These are phyloP conservation scores for Fusarium palustre DNA, from an alignment of 2,329 filamentous ascomycete species.

Conservation along the genomic window DNA sequence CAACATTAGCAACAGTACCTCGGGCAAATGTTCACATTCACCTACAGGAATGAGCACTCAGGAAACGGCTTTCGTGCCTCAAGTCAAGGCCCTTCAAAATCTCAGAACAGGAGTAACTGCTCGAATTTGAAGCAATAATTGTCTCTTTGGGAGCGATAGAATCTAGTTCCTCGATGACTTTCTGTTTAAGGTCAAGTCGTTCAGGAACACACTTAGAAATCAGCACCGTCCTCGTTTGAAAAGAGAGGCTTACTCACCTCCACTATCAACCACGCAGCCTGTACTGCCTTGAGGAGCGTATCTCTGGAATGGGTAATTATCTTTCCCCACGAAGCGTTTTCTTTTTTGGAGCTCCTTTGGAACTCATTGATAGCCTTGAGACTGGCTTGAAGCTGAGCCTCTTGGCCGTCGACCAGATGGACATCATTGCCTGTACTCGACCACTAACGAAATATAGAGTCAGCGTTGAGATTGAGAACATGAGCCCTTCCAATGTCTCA, in stretches of 20 bases:
- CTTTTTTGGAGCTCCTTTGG: slow-evolving; percentile 15
- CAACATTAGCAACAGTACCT: neutral
- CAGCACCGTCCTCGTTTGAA: neutral
- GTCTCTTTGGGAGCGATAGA: slow-evolving; percentile 50
- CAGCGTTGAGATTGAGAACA: neutral
- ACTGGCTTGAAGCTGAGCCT: slow-evolving; percentile 45
- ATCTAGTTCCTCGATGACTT: slow-evolving; percentile 56
- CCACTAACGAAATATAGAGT: slow-evolving; percentile 38
- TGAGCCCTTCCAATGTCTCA: neutral
- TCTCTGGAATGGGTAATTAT: slow-evolving; percentile 40
- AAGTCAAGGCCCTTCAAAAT: slow-evolving; percentile 55
- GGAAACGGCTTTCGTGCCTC: slow-evolving; percentile 50
- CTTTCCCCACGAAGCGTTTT: slow-evolving; percentile 30
- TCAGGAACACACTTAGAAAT: slow-evolving; percentile 58
- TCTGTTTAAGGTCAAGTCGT: slow-evolving; percentile 55
- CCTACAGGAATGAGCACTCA: slow-evolving; percentile 60
- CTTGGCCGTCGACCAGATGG: slow-evolving; percentile 46
- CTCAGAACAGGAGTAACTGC: slow-evolving; percentile 58
- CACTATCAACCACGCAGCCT: slow-evolving; percentile 45
- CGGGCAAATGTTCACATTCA: neutral
- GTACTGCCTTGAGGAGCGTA: slow-evolving; percentile 34
- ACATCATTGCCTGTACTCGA: slow-evolving; percentile 49
- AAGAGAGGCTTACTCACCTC: slow-evolving; percentile 33
- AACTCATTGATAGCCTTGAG: slow-evolving; percentile 45
- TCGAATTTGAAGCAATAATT: slow-evolving; percentile 61